Percentiles rank a stretch among this genome's conserved stretches.
phyloP scores from a whole-genome alignment of 768 basidiomycete genomes.

The Kwoniella bestiolae region DNA sequence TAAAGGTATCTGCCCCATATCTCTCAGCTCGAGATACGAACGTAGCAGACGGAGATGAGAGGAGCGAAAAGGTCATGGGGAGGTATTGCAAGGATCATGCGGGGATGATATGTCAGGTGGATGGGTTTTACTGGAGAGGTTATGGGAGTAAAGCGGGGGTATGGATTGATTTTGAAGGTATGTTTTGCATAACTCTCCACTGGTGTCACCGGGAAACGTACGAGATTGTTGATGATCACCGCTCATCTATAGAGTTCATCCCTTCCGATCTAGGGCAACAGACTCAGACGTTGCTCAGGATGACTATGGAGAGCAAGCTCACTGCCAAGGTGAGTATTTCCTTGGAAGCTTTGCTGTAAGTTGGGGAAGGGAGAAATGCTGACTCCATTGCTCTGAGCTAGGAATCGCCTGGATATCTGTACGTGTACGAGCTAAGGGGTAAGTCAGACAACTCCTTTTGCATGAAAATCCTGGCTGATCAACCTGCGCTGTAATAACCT shows the following conservation, averaged over 20 bases:
- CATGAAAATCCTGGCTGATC: neutral
- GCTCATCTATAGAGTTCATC: conserved; percentile 42
- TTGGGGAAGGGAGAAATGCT: neutral
- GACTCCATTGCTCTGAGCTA: conserved; percentile 22
- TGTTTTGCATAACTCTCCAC: too few species aligned
- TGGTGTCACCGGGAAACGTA: neutral
- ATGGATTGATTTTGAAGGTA: conserved; percentile 52
- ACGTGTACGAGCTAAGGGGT: conserved; percentile 55
- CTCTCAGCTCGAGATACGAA: conserved; percentile 20
- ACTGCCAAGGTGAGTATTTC: conserved; percentile 46
- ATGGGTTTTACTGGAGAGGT: conserved; percentile 51
- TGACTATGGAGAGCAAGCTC: conserved; percentile 54
- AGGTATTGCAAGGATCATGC: conserved; percentile 56
- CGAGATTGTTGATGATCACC: neutral
- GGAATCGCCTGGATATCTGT: conserved; percentile 54
- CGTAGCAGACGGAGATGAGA: conserved; percentile 6
- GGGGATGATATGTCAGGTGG: conserved; percentile 49
- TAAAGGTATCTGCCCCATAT: conserved; percentile 46
- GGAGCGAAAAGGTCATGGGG: conserved; percentile 22
- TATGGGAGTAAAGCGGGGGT: conserved; percentile 18
- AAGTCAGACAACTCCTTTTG: neutral
- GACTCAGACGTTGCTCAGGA: conserved; percentile 49
- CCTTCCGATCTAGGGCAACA: conserved; percentile 52
- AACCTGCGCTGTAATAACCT: too few species aligned
- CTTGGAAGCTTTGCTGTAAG: neutral